Conservation (phyloP, 208 protist species). For the Leishmania turanica region DNA sequence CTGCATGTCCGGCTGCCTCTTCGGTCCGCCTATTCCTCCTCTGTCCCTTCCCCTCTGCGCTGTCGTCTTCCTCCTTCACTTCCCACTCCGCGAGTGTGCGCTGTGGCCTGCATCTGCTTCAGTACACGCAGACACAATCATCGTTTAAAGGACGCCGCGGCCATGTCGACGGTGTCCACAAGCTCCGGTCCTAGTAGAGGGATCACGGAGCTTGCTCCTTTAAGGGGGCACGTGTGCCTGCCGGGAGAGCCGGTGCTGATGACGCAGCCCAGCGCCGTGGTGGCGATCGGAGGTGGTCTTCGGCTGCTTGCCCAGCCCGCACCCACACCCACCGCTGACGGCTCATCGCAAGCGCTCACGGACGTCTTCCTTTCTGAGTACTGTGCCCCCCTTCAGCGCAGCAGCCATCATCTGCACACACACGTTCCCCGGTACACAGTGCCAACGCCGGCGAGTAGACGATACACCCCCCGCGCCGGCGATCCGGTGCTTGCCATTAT, state of each 20-base stretch:
- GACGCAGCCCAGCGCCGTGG: constrained; percentile 41
- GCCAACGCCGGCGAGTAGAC: constrained; percentile 52
- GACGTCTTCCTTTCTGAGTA: constrained; percentile 59
- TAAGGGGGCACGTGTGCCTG: constrained; percentile 70
- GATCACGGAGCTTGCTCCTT: constrained; percentile 55
- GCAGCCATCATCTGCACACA: constrained; percentile 27
- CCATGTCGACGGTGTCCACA: background rate
- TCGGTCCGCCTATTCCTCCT: background rate
- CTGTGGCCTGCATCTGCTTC: background rate
- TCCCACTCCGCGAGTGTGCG: background rate
- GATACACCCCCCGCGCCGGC: constrained; percentile 51
- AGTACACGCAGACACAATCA: background rate
- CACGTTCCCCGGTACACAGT: constrained; percentile 47
- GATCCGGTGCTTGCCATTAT: constrained; percentile 83
- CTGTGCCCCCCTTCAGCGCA: constrained; percentile 53
- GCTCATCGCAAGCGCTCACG: background rate
- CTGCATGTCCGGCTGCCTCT: background rate
- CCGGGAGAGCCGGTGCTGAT: constrained; percentile 81
- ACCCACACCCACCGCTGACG: background rate
- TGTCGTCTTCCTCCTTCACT: background rate
- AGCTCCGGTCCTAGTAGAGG: constrained; percentile 13
- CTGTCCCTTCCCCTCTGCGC: background rate
- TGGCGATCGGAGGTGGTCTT: constrained; percentile 70
- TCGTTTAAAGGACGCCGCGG: background rate
- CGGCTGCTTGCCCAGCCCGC: constrained; percentile 29